Evolutionary conservation across 176 grass and related monocot genomes (phyloP), one percentile per base, ranked within the genome.

Genomic region (Avena eriantha): DNA sequence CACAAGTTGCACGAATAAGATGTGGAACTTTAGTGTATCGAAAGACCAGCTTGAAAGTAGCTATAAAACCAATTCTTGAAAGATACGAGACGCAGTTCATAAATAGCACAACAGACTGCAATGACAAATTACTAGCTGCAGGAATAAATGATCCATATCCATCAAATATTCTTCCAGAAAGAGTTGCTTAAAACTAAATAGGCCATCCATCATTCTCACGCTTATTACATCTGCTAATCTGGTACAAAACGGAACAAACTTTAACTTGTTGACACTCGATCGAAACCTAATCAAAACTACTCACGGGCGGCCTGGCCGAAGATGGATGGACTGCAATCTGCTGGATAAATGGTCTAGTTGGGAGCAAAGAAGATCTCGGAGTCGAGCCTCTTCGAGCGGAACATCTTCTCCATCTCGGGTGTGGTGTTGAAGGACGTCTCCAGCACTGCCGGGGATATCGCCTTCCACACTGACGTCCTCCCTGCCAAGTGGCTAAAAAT

Each of bases 401-500:
- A 93, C 50, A 84, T 69, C 76, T 84, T 48, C 91, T 93, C 91
- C 45, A 90, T 76, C 50, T 93, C 88, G 2, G 85, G 75, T 3
- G 91, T 78, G 22, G 81, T 82, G 63, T 82, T 77, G 83, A 93
- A 93, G 0, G 88, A 60, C 4, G 91, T 54, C 70, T 85, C 85
- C 12, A 93, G 76, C 63, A 90, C 88, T 49, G 81, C 58, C 59
- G 88, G 50, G 0, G 91, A 93, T 13, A 93, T 68, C 4, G 88
- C 85, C 73, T 93, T 93, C 91, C 87, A 93, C 61, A 93, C 91
- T 1, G 91, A 93, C 1, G 91, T 93, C 81, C 51, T 90, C 46
- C 91, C 91, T 0, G 91, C 91, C 76, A 93, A 56, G 66, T 93
- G 91, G 83, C 80, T 90, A 59, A 93, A 93, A 21, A 93, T 70